Percentiles rank a stretch among this genome's conserved stretches.
Evolutionary conservation across 306 rosid species (phyloP).

Genomic region (Prunus armeniaca): DNA sequence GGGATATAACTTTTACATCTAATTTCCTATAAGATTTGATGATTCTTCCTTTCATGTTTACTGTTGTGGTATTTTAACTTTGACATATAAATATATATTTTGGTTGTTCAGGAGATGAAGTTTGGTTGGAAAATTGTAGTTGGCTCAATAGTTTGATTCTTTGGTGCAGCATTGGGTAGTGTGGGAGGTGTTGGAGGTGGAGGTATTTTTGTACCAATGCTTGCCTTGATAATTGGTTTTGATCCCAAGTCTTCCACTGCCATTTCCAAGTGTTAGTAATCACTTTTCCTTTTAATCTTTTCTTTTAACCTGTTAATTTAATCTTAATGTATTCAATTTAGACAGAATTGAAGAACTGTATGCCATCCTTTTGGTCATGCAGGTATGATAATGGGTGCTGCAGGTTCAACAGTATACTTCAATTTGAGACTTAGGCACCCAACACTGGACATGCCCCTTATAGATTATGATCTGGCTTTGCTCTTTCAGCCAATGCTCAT

Average conservation of each 20-base stretch:
- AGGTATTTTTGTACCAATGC: constrained; percentile 87
- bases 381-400: constrained; percentile 94
- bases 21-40: not conserved
- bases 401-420: constrained; percentile 71
- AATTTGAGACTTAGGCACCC: constrained; percentile 73
- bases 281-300: not conserved
- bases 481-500: constrained; percentile 76
- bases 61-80: not conserved
- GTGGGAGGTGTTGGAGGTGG: constrained; percentile 94
- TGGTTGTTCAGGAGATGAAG: constrained; percentile 66
- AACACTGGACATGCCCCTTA: constrained; percentile 64
- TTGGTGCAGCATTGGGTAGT: constrained; percentile 86
- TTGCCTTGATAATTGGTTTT: constrained; percentile 72
- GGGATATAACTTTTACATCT: not conserved
- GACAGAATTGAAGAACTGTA: not conserved
- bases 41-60: not conserved
- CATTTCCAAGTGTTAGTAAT: constrained; percentile 72
- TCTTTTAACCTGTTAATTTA: not conserved
- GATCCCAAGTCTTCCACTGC: constrained; percentile 90
- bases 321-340: not conserved
- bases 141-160: constrained; percentile 76
- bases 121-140: constrained; percentile 70
- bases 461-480: constrained; percentile 69
- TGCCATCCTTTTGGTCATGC: not conserved
- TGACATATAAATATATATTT: constrained; percentile 15